phyloP scores from a whole-genome alignment of 2,329 filamentous ascomycete species.

The Pseudogymnoascus sp. region DNA sequence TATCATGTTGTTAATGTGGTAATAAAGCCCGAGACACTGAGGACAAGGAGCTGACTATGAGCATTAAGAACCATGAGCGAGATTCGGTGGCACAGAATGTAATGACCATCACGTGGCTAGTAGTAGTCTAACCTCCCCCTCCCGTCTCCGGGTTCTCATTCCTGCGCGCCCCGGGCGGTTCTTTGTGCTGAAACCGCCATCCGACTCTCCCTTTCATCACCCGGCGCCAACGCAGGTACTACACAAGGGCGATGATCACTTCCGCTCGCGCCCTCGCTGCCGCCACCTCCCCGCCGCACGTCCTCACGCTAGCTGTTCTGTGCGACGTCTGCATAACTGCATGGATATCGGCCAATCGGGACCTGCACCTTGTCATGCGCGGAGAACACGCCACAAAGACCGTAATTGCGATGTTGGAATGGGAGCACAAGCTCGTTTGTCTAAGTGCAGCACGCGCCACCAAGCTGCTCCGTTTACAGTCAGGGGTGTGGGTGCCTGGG shows the following conservation, averaged over 20 bases:
- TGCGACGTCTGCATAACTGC: background rate
- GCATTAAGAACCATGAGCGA: background rate
- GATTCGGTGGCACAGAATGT: background rate
- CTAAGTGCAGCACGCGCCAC: background rate
- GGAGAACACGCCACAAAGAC: background rate
- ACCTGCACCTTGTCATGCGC: background rate
- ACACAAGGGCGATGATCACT: background rate
- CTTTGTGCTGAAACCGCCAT: background rate
- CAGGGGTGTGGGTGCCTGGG: background rate
- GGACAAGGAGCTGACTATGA: background rate
- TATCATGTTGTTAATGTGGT: background rate
- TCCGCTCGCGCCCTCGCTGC: background rate
- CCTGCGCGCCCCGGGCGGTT: slow-evolving; percentile 7
- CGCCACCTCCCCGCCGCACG: slow-evolving; percentile 1
- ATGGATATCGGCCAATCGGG: slow-evolving; percentile 1
- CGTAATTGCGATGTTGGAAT: slow-evolving; percentile 8
- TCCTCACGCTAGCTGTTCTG: slow-evolving; percentile 1
- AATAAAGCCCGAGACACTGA: background rate
- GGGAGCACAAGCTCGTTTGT: background rate
- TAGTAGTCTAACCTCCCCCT: background rate
- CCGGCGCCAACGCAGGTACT: slow-evolving; percentile 3
- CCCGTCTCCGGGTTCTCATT: background rate
- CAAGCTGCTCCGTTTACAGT: background rate
- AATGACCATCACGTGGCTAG: background rate
- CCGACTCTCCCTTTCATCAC: background rate